These are phyloP conservation scores for Cordyceps farinosa DNA, from an alignment of 2,329 filamentous ascomycete species.

Conservation along the genomic window DNA sequence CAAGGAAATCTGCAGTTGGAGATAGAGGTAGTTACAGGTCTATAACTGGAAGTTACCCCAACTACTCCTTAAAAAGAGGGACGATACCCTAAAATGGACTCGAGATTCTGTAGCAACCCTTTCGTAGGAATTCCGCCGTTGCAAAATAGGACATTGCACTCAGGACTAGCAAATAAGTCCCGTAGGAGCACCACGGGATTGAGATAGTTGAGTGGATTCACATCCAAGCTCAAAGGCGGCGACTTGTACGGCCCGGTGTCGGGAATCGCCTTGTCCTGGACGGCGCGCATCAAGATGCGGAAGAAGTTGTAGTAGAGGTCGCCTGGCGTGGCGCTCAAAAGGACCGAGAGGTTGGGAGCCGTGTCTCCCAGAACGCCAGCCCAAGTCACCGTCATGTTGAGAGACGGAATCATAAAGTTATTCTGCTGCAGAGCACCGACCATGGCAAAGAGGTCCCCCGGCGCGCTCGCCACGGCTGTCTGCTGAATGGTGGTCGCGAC, in stretches of 20 bases:
- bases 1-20: too few relatives aligned
- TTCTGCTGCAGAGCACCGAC: slow-evolving; percentile 2
- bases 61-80: too few relatives aligned
- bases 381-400: slow-evolving; percentile 6
- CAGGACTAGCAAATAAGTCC: not conserved
- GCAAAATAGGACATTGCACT: not conserved
- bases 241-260: not conserved
- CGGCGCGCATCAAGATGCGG: not conserved
- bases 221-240: too few relatives aligned
- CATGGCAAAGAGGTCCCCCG: not conserved
- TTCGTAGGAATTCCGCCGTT: not conserved
- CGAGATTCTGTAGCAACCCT: not conserved
- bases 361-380: not conserved
- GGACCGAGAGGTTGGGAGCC: not conserved
- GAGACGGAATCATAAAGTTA: slow-evolving; percentile 5
- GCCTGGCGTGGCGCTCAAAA: not conserved
- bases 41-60: too few relatives aligned
- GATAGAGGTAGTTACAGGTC: too few relatives aligned
- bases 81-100: not conserved
- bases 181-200: not conserved
- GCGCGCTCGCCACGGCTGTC: not conserved
- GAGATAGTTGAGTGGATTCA: too few relatives aligned
- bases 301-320: slow-evolving; percentile 9
- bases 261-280: not conserved
- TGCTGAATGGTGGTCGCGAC: not conserved